Conservation (phyloP, 768 basidiomycete species). For the Hortiboletus flavorubellus region DNA sequence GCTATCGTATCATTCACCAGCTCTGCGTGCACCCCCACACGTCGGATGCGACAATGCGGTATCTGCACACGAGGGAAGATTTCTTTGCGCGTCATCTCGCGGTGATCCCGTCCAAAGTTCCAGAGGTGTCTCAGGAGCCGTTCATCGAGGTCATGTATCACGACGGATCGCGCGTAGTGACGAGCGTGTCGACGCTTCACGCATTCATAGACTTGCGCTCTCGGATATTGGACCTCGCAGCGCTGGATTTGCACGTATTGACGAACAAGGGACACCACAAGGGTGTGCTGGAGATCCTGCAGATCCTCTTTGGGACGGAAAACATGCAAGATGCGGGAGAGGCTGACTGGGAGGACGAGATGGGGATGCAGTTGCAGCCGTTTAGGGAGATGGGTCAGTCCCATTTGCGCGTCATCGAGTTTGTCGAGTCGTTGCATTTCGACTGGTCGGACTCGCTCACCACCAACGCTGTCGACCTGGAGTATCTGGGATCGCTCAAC, state of each 20-base stretch:
- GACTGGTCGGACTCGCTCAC: slow-evolving; percentile 80
- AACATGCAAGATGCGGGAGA: slow-evolving; percentile 41
- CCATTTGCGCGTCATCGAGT: slow-evolving; percentile 81
- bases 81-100: slow-evolving; percentile 88
- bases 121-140: slow-evolving; percentile 46
- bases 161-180: slow-evolving; percentile 66
- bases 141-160: slow-evolving; percentile 59
- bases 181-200: slow-evolving; percentile 64
- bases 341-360: slow-evolving; percentile 38
- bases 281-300: slow-evolving; percentile 68
- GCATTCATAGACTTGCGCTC: slow-evolving; percentile 82
- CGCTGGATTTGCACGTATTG: slow-evolving; percentile 84
- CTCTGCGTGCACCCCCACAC: slow-evolving; percentile 86
- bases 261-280: slow-evolving; percentile 76
- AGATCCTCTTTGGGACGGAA: slow-evolving; percentile 76
- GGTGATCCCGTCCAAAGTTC: slow-evolving; percentile 63
- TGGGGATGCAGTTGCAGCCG: slow-evolving; percentile 40
- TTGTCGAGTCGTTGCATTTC: slow-evolving; percentile 82
- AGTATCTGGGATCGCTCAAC: slow-evolving; percentile 64
- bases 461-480: slow-evolving; percentile 54
- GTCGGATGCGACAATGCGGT: slow-evolving; percentile 76
- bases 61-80: slow-evolving; percentile 82
- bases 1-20: slow-evolving; percentile 79
- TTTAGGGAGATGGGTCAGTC: slow-evolving; percentile 79
- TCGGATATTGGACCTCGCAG: slow-evolving; percentile 79